Evolutionary conservation across 2,329 filamentous ascomycete species (phyloP).

Genomic region (Pseudocercospora ulei): DNA sequence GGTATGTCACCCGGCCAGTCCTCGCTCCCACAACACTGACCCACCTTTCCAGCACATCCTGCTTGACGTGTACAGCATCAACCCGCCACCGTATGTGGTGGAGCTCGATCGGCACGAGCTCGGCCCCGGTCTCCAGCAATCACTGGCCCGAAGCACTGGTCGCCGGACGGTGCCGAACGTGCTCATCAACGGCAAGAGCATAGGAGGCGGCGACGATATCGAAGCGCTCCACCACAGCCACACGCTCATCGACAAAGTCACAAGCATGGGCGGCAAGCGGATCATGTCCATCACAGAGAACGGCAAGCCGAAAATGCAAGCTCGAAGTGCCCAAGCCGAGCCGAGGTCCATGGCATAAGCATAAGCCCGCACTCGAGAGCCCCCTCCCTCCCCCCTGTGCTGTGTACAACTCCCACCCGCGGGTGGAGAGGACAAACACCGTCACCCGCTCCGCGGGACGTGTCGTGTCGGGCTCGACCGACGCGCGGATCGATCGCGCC

Average conservation of each 20-base stretch:
- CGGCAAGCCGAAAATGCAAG: slow-evolving; percentile 5
- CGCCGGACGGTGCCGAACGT: slow-evolving; percentile 85
- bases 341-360: slow-evolving; percentile 23
- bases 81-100: slow-evolving; percentile 73
- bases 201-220: slow-evolving; percentile 84
- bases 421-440: too few species aligned
- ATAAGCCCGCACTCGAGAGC: too few species aligned
- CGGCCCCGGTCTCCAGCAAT: slow-evolving; percentile 59
- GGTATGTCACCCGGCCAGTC: slow-evolving; percentile 22
- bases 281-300: slow-evolving; percentile 34
- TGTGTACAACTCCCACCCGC: too few species aligned
- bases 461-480: too few species aligned
- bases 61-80: slow-evolving; percentile 72
- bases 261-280: slow-evolving; percentile 61
- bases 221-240: slow-evolving; percentile 53
- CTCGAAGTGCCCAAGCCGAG: slow-evolving; percentile 13
- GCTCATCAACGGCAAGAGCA: slow-evolving; percentile 74
- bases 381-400: too few species aligned
- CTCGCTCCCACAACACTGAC: slow-evolving; percentile 12
- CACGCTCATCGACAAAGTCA: slow-evolving; percentile 61
- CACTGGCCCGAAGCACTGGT: slow-evolving; percentile 63
- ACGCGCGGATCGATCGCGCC: too few species aligned
- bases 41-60: slow-evolving; percentile 48
- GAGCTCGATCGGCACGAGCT: slow-evolving; percentile 78
- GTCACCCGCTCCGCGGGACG: too few species aligned